Evolutionary conservation across 1,284 basidiomycete genomes (phyloP), one percentile per base, ranked within the genome.

Genomic region (Apiotrichum laibachii): DNA sequence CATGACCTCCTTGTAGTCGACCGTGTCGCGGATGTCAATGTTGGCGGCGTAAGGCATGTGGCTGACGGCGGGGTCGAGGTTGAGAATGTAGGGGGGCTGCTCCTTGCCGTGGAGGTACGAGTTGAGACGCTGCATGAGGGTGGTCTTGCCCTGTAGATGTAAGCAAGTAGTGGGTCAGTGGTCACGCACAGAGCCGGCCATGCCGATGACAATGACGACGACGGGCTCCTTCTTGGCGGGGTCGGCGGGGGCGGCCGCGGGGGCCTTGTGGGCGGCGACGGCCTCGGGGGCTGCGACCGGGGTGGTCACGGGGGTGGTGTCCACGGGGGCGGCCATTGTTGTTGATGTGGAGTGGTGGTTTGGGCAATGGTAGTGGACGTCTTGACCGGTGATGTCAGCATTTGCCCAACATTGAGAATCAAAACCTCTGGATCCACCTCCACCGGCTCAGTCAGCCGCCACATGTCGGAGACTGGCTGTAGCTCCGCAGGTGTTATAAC

Each of bases 1-100:
- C 96, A 99, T 99, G 69, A 99, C 94, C 78, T 98, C 88, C 65
- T 89, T 85, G 78, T 99, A 99, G 77, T 98, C 90, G 52, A 99
- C 87, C 12, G 96, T 99, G 76, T 99, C 96, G 58, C 96, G 82
- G 57, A 99, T 98, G 76, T 99, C 96, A 62, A 99, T 97, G 73
- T 99, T 98, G 33, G 95, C 86, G 60, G 93, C 89, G 75, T 94
- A 99, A 3, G 92, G 91, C 45, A 94, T 83, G 59, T 88, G 87
- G 11, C 87, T 83, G 1, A 99, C 95, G 0, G 96, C 96, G 2
- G 96, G 96, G 77, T 99, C 96, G 60, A 99, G 87, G 77, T 99
- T 99, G 76, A 99, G 84, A 71, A 98, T 86, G 80, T 99, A 99
- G 0, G 95, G 94, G 3, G 90, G 89, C 77, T 81, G 67, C 37